Percentiles rank a stretch among this genome's conserved stretches.
Evolutionary conservation across 106 monocot genomes (phyloP).

Genomic region (Dioscorea dumetorum): DNA sequence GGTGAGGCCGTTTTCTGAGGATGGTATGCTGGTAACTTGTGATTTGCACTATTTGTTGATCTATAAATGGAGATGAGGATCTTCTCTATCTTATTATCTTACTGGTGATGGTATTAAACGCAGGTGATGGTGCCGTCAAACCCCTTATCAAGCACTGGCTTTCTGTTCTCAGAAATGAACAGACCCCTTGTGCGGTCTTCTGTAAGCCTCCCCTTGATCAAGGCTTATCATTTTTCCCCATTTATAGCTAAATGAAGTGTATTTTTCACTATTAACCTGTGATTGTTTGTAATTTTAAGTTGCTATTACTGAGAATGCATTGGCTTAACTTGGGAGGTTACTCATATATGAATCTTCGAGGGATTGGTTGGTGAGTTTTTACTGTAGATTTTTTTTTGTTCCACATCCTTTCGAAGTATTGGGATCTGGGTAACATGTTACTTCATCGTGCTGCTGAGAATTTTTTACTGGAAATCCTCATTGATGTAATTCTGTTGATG

Average conservation of each 20-base stretch:
- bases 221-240: too few species aligned
- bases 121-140: constrained; percentile 92
- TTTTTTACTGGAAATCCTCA: too few species aligned
- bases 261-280: too few species aligned
- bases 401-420: too few species aligned
- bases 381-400: neutral
- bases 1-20: constrained; percentile 15
- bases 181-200: too few species aligned
- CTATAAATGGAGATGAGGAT: too few species aligned
- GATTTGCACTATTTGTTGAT: too few species aligned
- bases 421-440: too few species aligned
- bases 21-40: constrained; percentile 37
- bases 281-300: neutral
- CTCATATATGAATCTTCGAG: constrained; percentile 97
- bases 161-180: constrained; percentile 87
- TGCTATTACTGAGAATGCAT: constrained; percentile 54
- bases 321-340: constrained; percentile 91
- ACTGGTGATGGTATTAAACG: neutral
- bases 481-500: too few species aligned
- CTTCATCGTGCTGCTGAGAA: too few species aligned
- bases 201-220: constrained; percentile 34
- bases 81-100: neutral
- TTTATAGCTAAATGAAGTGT: too few species aligned
- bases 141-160: constrained; percentile 97
- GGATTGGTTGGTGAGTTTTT: constrained; percentile 80